Base-by-base conservation (phyloP, 83 land plant genomes). In the Larix sibirica region DNA sequence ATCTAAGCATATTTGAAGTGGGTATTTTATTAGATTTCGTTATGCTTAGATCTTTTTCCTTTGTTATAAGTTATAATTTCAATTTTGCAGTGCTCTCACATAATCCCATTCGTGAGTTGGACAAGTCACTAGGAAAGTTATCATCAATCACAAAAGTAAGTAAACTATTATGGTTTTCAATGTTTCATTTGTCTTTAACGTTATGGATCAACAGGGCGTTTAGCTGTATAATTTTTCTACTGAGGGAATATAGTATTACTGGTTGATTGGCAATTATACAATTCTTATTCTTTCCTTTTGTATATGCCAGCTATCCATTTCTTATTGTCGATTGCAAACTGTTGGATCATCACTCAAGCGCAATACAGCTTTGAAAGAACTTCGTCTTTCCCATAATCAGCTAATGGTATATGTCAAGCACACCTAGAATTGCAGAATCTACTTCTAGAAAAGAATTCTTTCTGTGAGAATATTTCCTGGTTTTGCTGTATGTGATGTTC, bases 351-450 rank as follows among this genome's bases (percentile, higher is more conserved):
- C 88, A 38, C 68, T 87, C 28, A 87, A 82, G 84, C 81, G 82
- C 17, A 85, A 84, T 76, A 78, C 85, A 33, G 84, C 84, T 40
- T 78, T 87, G 70, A 81, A 87, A 85, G 88, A 87, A 62, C 89
- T 87, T 20, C 89, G 89, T 44, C 82, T 87, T 24, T 82, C 89
- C 7, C 88, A 87, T 24, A 87, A 87, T 54, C 84, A 82, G 80
- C 81, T 87, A 23, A 81, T 81, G 88, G 89, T 87, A 87, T 66
- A 73, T 14, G 44, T 80, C 69, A 26, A 42, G 9, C 63, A 23
- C 40, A 60, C n/a, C 31, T 26, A 26, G n/a, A 62, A 21, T 59
- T 62, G 54, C 12, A 54, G 63, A 67, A 21, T 16, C 54, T 71
- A 21, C 82, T 58, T 28, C 62, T 40, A 21, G 76, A 71, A 20